Conservation (phyloP, 176 grass and related monocot species). For the Triticum aestivum region IWGSC_CS_RefSeq_v2.1 NC_057805.1:335886957-335887456, state of each 20-base stretch:
- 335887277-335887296: background rate
- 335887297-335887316: background rate
- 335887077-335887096: slow-evolving; percentile 13
- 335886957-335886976: no score
- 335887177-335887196: background rate
- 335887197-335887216: background rate
- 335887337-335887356: background rate
- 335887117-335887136: slow-evolving; percentile 3
- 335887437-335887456: slow-evolving; percentile 10
- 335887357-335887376: background rate
- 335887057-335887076: background rate
- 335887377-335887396: background rate
- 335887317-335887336: background rate
- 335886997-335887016: background rate
- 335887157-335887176: slow-evolving; percentile 8
- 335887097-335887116: background rate
- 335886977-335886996: background rate
- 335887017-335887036: background rate
- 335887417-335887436: background rate
- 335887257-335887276: background rate
- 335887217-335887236: background rate
- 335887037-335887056: background rate
- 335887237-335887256: background rate
- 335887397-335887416: background rate
- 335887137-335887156: background rate